phyloP scores from a whole-genome alignment of 768 basidiomycete genomes.

The Pleurotus sapidus region DNA sequence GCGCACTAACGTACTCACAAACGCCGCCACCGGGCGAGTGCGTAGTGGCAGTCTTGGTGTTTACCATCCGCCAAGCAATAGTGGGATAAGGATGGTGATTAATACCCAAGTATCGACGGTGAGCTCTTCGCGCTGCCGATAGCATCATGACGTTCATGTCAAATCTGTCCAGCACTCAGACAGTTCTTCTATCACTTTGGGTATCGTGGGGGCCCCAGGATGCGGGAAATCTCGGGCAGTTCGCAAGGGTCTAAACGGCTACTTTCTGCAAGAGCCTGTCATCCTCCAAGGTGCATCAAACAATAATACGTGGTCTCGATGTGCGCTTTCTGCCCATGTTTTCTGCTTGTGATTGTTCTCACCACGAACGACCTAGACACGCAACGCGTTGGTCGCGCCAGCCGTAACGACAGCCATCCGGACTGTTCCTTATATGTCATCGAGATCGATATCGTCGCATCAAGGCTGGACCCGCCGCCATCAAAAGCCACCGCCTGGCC shows the following conservation, averaged over 20 bases:
- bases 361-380: slow-evolving; percentile 21
- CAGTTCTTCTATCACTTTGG: slow-evolving; percentile 52
- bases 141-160: neutral
- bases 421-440: slow-evolving; percentile 48
- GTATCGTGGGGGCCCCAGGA: slow-evolving; percentile 72
- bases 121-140: slow-evolving; percentile 11
- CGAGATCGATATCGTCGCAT: slow-evolving; percentile 47
- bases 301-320: slow-evolving; percentile 33
- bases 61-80: slow-evolving; percentile 26
- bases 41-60: slow-evolving; percentile 64
- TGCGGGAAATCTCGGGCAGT: slow-evolving; percentile 89
- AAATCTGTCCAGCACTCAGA: slow-evolving; percentile 13
- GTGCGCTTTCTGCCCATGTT: slow-evolving; percentile 26
- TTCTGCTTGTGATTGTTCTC: slow-evolving; percentile 12
- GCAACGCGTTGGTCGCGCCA: slow-evolving; percentile 30
- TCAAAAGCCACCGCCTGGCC: slow-evolving; percentile 41
- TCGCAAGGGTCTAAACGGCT: slow-evolving; percentile 67
- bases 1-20: slow-evolving; percentile 16
- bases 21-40: slow-evolving; percentile 35
- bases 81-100: slow-evolving; percentile 29
- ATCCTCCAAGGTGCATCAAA: slow-evolving; percentile 27
- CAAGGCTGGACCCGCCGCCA: slow-evolving; percentile 25
- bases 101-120: slow-evolving; percentile 31
- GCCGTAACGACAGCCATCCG: slow-evolving; percentile 32
- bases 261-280: slow-evolving; percentile 45